Conservation (phyloP, 2,329 filamentous ascomycete genomes). For the Clarireedia hainanense region DNA sequence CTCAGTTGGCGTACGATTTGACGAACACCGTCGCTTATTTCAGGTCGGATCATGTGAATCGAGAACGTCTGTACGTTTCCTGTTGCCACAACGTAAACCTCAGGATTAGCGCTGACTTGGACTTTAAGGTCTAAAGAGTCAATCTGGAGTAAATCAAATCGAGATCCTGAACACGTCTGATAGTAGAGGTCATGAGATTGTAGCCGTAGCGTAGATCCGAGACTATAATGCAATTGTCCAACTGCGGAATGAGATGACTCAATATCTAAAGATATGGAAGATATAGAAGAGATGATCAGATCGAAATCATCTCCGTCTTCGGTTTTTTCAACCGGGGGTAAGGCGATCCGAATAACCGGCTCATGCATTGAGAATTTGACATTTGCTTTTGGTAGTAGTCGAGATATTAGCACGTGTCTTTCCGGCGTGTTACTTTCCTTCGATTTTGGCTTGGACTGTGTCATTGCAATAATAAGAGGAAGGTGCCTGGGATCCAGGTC, state of each 20-base stretch:
- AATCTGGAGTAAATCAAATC: conserved; percentile 80
- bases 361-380: conserved; percentile 97
- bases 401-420: conserved; percentile 68
- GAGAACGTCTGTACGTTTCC: conserved; percentile 81
- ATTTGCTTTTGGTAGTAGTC: conserved; percentile 85
- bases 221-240: conserved; percentile 77
- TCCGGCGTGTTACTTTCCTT: conserved; percentile 38
- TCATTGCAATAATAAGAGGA: conserved; percentile 71
- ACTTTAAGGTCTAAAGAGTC: conserved; percentile 83
- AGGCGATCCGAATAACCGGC: conserved; percentile 80
- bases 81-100: conserved; percentile 72
- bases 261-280: conserved; percentile 84
- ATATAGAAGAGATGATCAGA: conserved; percentile 89
- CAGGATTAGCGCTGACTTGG: conserved; percentile 75
- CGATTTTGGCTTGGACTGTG: conserved; percentile 47
- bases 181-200: conserved; percentile 90
- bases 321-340: conserved; percentile 66
- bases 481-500: conserved; percentile 90
- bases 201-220: conserved; percentile 74
- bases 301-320: conserved; percentile 77
- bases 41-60: conserved; percentile 80
- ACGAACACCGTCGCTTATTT: conserved; percentile 85
- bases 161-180: conserved; percentile 73
- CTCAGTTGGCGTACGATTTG: conserved; percentile 84
- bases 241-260: conserved; percentile 91